Conservation (phyloP, 1,284 basidiomycete genomes). For the Malassezia pachydermatis region DNA sequence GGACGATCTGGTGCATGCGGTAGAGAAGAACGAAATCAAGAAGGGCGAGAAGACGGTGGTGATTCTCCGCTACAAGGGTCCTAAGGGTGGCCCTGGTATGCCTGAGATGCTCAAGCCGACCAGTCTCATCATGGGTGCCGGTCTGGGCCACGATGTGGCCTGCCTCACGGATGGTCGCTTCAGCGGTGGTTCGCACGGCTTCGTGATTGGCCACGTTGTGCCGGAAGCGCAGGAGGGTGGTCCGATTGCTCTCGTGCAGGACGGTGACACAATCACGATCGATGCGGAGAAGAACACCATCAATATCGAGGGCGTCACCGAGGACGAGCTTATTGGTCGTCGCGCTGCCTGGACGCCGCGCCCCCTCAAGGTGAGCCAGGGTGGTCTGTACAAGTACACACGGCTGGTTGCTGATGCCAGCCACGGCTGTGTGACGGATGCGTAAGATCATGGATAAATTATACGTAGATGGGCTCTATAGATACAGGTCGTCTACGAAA, state of each 20-base stretch:
- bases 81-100: conserved; percentile 69
- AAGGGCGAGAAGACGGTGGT: conserved; percentile 48
- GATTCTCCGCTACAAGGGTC: conserved; percentile 46
- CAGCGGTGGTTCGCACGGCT: conserved; percentile 63
- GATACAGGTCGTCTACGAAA: conserved; percentile 19
- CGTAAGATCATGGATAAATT: conserved; percentile 46
- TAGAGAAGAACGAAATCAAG: conserved; percentile 39
- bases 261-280: conserved; percentile 75
- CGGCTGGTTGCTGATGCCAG: conserved; percentile 60
- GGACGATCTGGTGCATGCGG: conserved; percentile 42
- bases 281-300: conserved; percentile 69
- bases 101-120: conserved; percentile 76
- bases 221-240: conserved; percentile 84
- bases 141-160: conserved; percentile 76
- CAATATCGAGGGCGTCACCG: conserved; percentile 58
- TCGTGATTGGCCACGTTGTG: conserved; percentile 83
- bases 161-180: conserved; percentile 94
- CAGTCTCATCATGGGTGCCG: conserved; percentile 59
- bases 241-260: conserved; percentile 75
- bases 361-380: conserved; percentile 71
- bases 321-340: conserved; percentile 62
- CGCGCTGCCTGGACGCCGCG: conserved; percentile 64
- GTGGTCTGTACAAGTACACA: conserved; percentile 49
- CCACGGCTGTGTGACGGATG: conserved; percentile 76
- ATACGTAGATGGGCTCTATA: background rate